phyloP scores from a whole-genome alignment of 2,329 filamentous ascomycete genomes.

The Cercospora janseana region DNA sequence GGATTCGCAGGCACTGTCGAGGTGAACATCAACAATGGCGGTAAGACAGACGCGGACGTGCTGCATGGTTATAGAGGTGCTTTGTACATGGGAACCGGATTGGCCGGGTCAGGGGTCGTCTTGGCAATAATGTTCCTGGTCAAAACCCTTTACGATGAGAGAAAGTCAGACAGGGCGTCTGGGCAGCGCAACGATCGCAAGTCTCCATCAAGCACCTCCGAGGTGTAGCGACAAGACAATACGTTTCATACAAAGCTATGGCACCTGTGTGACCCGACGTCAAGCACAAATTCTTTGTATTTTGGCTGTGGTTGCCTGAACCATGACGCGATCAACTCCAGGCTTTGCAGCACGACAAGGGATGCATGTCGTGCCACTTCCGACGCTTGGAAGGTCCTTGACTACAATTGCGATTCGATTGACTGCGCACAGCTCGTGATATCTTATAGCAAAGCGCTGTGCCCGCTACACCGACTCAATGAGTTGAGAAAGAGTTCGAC shows the following conservation, averaged over 20 bases:
- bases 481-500: no score
- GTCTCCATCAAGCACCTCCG: background rate
- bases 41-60: conserved; percentile 35
- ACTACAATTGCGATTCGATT: no score
- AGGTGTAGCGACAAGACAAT: background rate
- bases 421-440: no score
- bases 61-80: conserved; percentile 44
- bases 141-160: conserved; percentile 27
- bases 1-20: conserved; percentile 67
- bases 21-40: conserved; percentile 45
- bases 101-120: conserved; percentile 32
- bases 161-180: background rate
- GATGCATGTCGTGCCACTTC: no score
- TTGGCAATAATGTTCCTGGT: conserved; percentile 32
- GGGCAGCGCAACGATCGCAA: background rate
- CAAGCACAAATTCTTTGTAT: no score
- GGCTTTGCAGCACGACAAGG: no score
- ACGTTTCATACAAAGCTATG: background rate
- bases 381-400: no score
- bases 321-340: no score
- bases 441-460: no score
- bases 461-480: no score
- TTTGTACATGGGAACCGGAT: conserved; percentile 43
- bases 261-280: no score
- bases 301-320: no score